Base-by-base conservation (phyloP, 176 grass and related monocot species). In the Canna indica region DNA sequence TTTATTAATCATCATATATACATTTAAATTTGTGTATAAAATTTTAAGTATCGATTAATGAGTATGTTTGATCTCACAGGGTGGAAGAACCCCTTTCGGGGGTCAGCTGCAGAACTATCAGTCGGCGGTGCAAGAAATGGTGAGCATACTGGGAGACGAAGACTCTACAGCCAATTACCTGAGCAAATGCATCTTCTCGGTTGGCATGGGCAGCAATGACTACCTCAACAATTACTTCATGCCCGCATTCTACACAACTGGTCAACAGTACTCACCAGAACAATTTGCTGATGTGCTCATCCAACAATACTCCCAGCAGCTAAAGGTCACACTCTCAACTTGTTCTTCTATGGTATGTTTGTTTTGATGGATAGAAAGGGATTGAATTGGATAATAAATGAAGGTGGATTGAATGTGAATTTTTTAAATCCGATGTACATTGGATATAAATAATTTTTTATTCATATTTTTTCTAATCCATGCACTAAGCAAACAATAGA, bases 181-280 rank as follows among this genome's bases (percentile, higher is more conserved):
- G 52, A 96, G 88, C 79, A 85, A 83, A 75, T 96, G 92, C 85
- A 88, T 91, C 57, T 91, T 96, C 83, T 82, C 85, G 0, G 79
- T 96, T 5, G 88, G 85, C 29, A 91, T 96, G 85, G 92, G 92
- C 68, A 91, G 88, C 85, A 96, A 96, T 46, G 92, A 96, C 73
- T 96, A 96, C 72, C 84, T 96, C 71, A 96, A 96, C 83, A 96
- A 96, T 81, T 91, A 96, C 82, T 96, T 96, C 92, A 96, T 96
- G 92, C 85, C 92, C 0, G 5, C 73, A 2, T 31, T 96, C 45
- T 91, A 91, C 88, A 0, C 4, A 20, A 91, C 83, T 26, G 82
- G 86, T 60, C 79, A 33, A 27, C 85, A 90, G 75, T 96, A 77
- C 93, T 91, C 81, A 7, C 81, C 93, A 15, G 81, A 85, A 64